Evolutionary conservation across 768 basidiomycete genomes (phyloP), one percentile per base, ranked within the genome.

Genomic region (Sutorius australiensis): DNA sequence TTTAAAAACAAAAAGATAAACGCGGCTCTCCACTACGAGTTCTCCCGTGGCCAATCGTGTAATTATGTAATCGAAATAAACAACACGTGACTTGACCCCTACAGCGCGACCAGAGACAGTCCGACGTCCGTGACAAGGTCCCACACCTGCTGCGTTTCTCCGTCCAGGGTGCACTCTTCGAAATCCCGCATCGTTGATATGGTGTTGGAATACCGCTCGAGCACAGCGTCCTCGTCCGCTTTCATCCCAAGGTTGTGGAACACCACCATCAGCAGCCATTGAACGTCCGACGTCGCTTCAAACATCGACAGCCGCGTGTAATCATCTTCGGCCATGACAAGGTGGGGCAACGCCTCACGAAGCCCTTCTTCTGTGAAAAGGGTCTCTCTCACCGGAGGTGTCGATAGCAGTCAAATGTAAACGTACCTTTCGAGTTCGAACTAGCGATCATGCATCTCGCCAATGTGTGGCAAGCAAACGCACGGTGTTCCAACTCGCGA

Each of bases 401-500:
- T 46, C 50, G 33, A 24, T 47, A 36, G 14, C 10, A 50, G 43
- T 43, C 45, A 44, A 43, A 31, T 37, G 21, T 39, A 51, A 30
- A 37, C 76, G 32, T 63, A 83, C 86, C 66, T 53, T 66, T 72
- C 9, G 74, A 69, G 45, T 75, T 74, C 16, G 72, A 79, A 11
- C 82, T 76, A 1, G 81, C 83, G 32, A 93, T 78, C 39, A 87
- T 81, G 61, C 89, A 89, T 52, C 91, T 80, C 6, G 87, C 87
- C 44, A 89, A 67, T 2, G 80, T 86, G 64, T 87, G 82, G 61
- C 83, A 88, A 36, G 82, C 86, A 46, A 87, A 78, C 13, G 84
- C 91, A 44, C 89, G 80, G 52, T 84, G 85, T 64, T 93, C 91
- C 13, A 86, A 61, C 57, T 92, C 88, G 46, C 81, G 77, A 5